These are phyloP conservation scores for Flammula alnicola DNA, from an alignment of 1,284 basidiomycete genomes.

Conservation along the genomic window DNA sequence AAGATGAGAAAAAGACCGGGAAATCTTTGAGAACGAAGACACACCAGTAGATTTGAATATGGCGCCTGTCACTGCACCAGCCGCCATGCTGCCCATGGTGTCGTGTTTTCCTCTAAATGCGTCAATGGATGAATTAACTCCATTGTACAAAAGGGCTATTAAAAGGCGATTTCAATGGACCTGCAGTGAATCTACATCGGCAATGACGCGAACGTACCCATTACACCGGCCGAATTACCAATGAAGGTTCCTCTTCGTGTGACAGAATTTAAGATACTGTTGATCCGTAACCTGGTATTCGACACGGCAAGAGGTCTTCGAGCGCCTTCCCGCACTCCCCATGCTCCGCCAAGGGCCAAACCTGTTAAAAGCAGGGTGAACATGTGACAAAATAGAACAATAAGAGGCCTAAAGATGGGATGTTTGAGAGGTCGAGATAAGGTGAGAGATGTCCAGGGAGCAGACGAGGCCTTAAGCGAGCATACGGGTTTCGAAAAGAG, in stretches of 20 bases:
- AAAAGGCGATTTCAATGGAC: conserved; percentile 31
- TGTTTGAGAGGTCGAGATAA: conserved; percentile 62
- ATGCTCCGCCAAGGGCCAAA: conserved; percentile 90
- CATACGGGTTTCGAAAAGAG: conserved; percentile 52
- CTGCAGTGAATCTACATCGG: conserved; percentile 29
- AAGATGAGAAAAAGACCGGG: conserved; percentile 33
- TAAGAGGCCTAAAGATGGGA: conserved; percentile 66
- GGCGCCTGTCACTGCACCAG: conserved; percentile 90
- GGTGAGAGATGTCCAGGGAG: conserved; percentile 59
- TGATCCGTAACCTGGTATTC: conserved; percentile 89
- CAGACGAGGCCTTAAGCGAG: conserved; percentile 51
- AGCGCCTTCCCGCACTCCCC: conserved; percentile 96
- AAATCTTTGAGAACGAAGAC: conserved; percentile 38
- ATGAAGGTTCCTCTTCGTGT: conserved; percentile 97
- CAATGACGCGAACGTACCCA: conserved; percentile 71
- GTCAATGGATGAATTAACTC: conserved; percentile 94
- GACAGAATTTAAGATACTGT: conserved; percentile 95
- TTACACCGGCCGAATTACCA: conserved; percentile 97
- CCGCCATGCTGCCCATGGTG: conserved; percentile 87
- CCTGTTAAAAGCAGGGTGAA: conserved; percentile 71
- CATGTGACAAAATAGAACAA: conserved; percentile 79
- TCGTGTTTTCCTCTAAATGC: conserved; percentile 91
- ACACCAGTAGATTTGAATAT: conserved; percentile 94
- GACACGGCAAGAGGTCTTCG: conserved; percentile 83
- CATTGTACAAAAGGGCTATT: conserved; percentile 94